Evolutionary conservation across 805 yeast genomes (phyloP), one percentile per base, ranked within the genome.

Genomic region (Brettanomyces naardenensis): DNA sequence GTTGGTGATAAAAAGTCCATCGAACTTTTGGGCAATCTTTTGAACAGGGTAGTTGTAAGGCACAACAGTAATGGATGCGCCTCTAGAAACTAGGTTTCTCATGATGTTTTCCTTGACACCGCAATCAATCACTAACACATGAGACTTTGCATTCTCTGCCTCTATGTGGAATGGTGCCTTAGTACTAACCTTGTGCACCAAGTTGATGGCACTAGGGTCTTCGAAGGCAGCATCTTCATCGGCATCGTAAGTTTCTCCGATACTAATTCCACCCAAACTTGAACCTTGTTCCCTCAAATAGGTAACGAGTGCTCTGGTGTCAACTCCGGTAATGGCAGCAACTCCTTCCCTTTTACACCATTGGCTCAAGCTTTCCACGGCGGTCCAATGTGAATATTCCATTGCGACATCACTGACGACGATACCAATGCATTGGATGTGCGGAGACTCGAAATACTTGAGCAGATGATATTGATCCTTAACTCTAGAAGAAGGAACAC

Each of bases 361-460:
- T 51, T 84, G 85, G 43, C 86, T 83, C 41, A 92, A 72, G 15
- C 95, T 81, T 67, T 92, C 97, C 25, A 92, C 95, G 3, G 99
- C 99, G 27, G 97, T 89, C 98, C 98, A 92, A 62, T 92, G 99
- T n/a, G 96, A 86, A 64, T 90, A 87, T 59, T 88, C 75, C 72
- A 89, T 74, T 18, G 98, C 97, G 39, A 77, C 95, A 56, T 92
- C 96, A 31, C 95, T 84, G 20, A 92, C 98, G 35, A 92, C 95
- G 42, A 92, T 87, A 51, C 97, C 99, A 44, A 84, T 80, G 64
- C 97, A 89, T 65, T 92, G 97, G 40, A 86, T 79, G 49, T 73
- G 75, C 4, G 97, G 92, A 41, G 89, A 76, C 67, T 92, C 99
- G 65, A 92, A 81, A 64, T 86, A 86, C 61, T 85, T 87, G 56